Evolutionary conservation across 352 stramenopile genomes (phyloP).

Genomic region (Peronospora belbahrii): DNA sequence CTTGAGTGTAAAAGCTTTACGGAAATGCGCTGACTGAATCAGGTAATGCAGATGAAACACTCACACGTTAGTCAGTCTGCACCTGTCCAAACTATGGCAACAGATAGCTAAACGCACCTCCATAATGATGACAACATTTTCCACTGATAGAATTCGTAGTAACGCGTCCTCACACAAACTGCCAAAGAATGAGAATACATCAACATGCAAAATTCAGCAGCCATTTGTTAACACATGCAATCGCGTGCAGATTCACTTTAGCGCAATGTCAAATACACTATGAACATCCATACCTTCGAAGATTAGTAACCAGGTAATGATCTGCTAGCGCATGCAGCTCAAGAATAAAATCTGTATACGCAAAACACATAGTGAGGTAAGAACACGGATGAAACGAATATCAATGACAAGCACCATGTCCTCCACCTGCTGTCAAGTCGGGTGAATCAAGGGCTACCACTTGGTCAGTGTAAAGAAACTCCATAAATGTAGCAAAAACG

Average conservation of each 20-base stretch:
- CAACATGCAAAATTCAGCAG: neutral
- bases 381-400: neutral
- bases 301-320: slow-evolving; percentile 69
- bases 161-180: slow-evolving; percentile 74
- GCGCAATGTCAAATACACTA: neutral
- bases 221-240: neutral
- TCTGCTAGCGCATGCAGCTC: slow-evolving; percentile 79
- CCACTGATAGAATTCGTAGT: slow-evolving; percentile 50
- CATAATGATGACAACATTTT: slow-evolving; percentile 75
- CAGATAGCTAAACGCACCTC: slow-evolving; percentile 25
- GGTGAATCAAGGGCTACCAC: slow-evolving; percentile 33
- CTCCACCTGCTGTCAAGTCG: slow-evolving; percentile 39
- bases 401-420: too few relatives aligned
- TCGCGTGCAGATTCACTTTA: neutral
- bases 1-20: slow-evolving; percentile 64
- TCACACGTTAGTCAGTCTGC: neutral
- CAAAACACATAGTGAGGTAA: neutral
- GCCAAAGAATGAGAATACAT: neutral
- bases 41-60: neutral
- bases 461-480: slow-evolving; percentile 87
- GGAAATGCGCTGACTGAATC: slow-evolving; percentile 57
- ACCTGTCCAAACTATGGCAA: neutral
- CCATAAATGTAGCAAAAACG: slow-evolving; percentile 75
- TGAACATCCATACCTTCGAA: slow-evolving; percentile 38
- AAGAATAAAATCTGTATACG: slow-evolving; percentile 56